phyloP scores from a whole-genome alignment of 106 monocot genomes.

The Dendrobium officinale region DNA sequence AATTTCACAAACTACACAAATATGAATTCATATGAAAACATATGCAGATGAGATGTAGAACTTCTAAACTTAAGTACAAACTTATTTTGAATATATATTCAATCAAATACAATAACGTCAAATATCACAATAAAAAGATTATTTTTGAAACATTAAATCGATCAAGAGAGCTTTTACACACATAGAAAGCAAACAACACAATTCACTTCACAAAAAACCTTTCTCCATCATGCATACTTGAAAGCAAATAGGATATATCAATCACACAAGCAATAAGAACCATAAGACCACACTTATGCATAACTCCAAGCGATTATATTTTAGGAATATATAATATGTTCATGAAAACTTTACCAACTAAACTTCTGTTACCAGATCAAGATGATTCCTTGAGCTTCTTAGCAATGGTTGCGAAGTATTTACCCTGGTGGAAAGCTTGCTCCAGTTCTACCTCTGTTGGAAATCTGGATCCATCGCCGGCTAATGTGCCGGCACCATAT shows the following conservation, averaged over 20 bases:
- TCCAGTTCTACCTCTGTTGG: slow-evolving; percentile 53
- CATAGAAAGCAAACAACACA: background rate
- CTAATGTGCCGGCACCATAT: slow-evolving; percentile 66
- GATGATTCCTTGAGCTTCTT: slow-evolving; percentile 60
- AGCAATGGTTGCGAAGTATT: slow-evolving; percentile 56
- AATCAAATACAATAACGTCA: too few relatives aligned
- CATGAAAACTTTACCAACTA: too few relatives aligned
- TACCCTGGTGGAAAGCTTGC: slow-evolving; percentile 67
- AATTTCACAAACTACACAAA: too few relatives aligned
- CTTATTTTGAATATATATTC: too few relatives aligned
- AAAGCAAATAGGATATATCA: background rate
- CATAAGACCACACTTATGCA: background rate
- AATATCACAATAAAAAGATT: background rate
- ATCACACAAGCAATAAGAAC: background rate
- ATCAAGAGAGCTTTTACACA: background rate
- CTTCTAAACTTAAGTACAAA: too few relatives aligned
- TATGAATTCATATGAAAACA: too few relatives aligned
- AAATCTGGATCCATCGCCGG: slow-evolving; percentile 54
- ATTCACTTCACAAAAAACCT: background rate
- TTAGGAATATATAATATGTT: background rate
- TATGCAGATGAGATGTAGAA: too few relatives aligned
- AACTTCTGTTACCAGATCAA: background rate
- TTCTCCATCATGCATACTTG: background rate
- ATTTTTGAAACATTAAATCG: background rate
- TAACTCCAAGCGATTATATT: background rate